Percentiles rank a stretch among this genome's conserved stretches.
These are phyloP conservation scores for Pseudogymnoascus destructans DNA, from an alignment of 2,329 filamentous ascomycete genomes.

Conservation along the genomic window DNA sequence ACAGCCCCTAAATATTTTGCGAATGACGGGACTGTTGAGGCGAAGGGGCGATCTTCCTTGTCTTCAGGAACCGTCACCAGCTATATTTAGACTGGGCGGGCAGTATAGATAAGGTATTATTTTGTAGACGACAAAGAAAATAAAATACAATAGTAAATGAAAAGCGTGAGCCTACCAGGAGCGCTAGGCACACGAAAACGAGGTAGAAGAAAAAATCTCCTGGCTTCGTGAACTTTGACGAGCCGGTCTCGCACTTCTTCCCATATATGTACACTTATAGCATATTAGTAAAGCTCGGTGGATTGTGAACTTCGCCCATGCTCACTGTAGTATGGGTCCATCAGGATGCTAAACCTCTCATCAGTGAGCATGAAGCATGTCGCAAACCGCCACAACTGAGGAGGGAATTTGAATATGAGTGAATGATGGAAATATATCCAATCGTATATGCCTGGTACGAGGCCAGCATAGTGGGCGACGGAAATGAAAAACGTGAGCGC, in stretches of 20 bases:
- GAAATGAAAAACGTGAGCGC: conserved; percentile 47
- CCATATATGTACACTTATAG: conserved; percentile 50
- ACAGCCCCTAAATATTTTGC: conserved; percentile 37
- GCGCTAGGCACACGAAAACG: conserved; percentile 45
- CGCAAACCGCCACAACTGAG: conserved; percentile 28
- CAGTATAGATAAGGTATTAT: conserved; percentile 47
- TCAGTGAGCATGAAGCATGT: conserved; percentile 28
- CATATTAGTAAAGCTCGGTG: conserved; percentile 24
- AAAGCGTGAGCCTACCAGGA: conserved; percentile 43
- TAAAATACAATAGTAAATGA: conserved; percentile 13
- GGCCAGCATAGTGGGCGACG: conserved; percentile 39
- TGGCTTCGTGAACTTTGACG: conserved; percentile 45
- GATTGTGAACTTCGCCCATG: conserved; percentile 13
- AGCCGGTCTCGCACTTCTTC: conserved; percentile 47
- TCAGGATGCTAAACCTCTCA: conserved; percentile 34
- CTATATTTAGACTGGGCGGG: conserved; percentile 40
- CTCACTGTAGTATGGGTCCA: conserved; percentile 58
- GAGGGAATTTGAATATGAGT: conserved; percentile 37
- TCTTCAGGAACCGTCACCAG: conserved; percentile 45
- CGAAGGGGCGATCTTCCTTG: conserved; percentile 46
- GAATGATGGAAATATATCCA: conserved; percentile 38
- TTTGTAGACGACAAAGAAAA: conserved; percentile 15
- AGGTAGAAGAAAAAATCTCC: conserved; percentile 57
- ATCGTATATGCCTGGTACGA: conserved; percentile 32
- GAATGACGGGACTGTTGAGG: conserved; percentile 39